Evolutionary conservation across 495 filamentous ascomycete genomes (phyloP), one percentile per base, ranked within the genome.

Genomic region (Parmelia sp.): DNA sequence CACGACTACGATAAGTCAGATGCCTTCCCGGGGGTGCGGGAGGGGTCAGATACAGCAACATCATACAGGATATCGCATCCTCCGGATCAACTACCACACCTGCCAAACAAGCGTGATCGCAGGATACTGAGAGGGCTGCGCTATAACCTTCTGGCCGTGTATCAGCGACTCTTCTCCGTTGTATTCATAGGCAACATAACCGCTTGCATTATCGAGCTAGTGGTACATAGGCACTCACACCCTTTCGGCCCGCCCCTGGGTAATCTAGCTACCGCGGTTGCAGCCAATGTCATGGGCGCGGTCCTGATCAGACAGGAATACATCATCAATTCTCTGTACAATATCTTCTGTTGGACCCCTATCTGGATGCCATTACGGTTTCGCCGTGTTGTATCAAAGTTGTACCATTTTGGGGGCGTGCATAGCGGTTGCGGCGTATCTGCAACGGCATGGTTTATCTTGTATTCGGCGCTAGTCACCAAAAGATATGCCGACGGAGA

Each of bases 351-450:
- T 63, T 80, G 77, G 14, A 76, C 88, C 62, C 86, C 89, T 0
- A 76, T 79, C 57, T 82, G 77, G 7, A 80, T 82, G 37, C 89
- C 90, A 0, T 75, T 90, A 42, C 74, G 78, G 44, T 74, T 90
- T 51, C 87, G 90, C 37, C 80, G 79, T 1, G 75, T 84, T n/a
- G 80, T 83, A 0, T 86, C 88, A 36, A 90, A 91, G 68, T 79
- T 90, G 5, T 92, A 90, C 71, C 85, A 89, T 47, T 88, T 88
- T 71, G 90, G 90, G 36, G 90, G 90, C 21, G 78, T 90, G 11
- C 90, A 92, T 70, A 88, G 83, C 67, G 87, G 87, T 25, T 87
- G 86, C 58, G 88, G 86, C 27, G 77, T 89, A 5, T 84, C 85
- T 19, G 82, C 86, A 3, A 79, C 85, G 0, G 71, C 86, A 33